Evolutionary conservation across 768 basidiomycete genomes (phyloP), one percentile per base, ranked within the genome.

Genomic region (Xerocomellus amylosporus): DNA sequence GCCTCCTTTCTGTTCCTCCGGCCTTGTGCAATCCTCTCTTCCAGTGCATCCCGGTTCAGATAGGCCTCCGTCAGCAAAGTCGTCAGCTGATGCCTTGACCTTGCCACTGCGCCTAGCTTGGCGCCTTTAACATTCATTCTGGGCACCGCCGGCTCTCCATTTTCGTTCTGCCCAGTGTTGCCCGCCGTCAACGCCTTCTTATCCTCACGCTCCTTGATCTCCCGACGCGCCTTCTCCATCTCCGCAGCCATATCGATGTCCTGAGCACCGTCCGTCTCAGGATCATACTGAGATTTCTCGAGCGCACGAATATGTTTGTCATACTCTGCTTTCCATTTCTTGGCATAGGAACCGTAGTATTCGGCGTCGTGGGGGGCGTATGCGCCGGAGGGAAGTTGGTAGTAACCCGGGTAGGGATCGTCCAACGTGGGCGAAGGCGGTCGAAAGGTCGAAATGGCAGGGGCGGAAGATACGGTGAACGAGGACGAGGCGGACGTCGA

Each of bases 361-460:
- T 65, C 77, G 1, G 81, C 70, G 48, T 93, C 89, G 64, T 93
- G 79, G 0, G 85, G 82, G 24, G 82, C 86, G 84, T 91, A 95
- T 33, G 78, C 70, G 17, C 92, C 92, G 8, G 88, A 87, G 0
- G 92, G 90, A 19, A 88, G 78, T 50, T 86, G 84, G 61, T 93
- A 93, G 73, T 93, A 94, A 7, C 92, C 92, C 1, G 92, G 92
- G 68, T 92, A 91, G 15, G 82, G 81, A 64, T 93, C 92, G 8
- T 76, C 75, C 4, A 82, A 80, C 7, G 84, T 86, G 1, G 92
- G 91, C 49, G 86, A 83, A 1, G 90, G 91, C 0, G 85, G 82
- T 39, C 80, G 75, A 59, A 86, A 91, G 41, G 81, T 82, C 6
- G 86, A 79, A 12, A 93, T 67, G 14, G 68, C 69, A 5, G 90